phyloP scores from a whole-genome alignment of 257 asterid genomes.

The Osmanthus fragrans region DNA sequence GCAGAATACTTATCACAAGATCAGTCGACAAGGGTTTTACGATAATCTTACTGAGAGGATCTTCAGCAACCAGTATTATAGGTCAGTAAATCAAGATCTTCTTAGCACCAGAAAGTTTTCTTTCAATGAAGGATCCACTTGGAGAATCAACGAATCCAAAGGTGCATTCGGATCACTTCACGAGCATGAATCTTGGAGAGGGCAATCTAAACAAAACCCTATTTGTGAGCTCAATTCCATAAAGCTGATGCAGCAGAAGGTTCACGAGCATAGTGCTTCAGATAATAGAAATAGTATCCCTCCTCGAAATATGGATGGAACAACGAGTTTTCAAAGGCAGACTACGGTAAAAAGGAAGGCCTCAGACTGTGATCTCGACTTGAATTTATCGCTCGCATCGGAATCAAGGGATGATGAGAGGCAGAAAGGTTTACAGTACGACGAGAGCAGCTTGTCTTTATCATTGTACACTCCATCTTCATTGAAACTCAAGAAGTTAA shows the following conservation, averaged over 20 bases:
- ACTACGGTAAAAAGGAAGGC: slow-evolving; percentile 52
- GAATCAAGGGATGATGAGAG: slow-evolving; percentile 29
- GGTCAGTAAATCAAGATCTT: slow-evolving; percentile 31
- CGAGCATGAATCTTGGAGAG: slow-evolving; percentile 24
- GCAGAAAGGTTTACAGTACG: slow-evolving; percentile 11
- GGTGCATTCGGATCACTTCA: slow-evolving; percentile 20
- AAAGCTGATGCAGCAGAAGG: not conserved
- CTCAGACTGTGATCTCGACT: slow-evolving; percentile 34
- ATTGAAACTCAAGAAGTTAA: slow-evolving; percentile 39
- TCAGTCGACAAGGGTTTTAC: not conserved
- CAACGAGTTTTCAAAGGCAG: slow-evolving; percentile 7
- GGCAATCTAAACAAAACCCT: slow-evolving; percentile 39
- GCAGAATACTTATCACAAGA: slow-evolving; percentile 28
- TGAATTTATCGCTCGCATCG: slow-evolving; percentile 57
- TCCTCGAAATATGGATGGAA: not conserved
- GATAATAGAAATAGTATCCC: not conserved
- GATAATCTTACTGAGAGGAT: slow-evolving; percentile 23
- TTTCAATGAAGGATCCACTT: slow-evolving; percentile 27
- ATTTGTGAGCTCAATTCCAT: slow-evolving; percentile 16
- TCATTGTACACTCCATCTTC: slow-evolving; percentile 40
- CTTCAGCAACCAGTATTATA: slow-evolving; percentile 27
- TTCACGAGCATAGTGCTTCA: not conserved
- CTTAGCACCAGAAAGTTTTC: slow-evolving; percentile 27
- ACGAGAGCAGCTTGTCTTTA: slow-evolving; percentile 35
- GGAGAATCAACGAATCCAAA: slow-evolving; percentile 9